Evolutionary conservation across 495 filamentous ascomycete species (phyloP).

Genomic region (Aspergillus ostianus): DNA sequence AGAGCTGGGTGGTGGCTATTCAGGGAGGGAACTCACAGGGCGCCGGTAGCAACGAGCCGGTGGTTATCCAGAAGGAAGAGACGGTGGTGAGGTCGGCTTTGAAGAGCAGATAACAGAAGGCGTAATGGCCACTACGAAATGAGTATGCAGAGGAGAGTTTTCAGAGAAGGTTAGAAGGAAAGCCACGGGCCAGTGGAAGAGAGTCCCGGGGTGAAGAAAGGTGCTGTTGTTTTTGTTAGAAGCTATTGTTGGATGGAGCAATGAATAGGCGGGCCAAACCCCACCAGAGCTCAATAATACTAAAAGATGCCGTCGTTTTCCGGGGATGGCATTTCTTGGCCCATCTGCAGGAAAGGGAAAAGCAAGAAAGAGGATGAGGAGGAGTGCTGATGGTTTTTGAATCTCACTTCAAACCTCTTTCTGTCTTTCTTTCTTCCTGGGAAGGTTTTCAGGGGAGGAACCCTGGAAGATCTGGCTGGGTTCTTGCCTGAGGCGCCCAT

Average conservation of each 20-base stretch:
- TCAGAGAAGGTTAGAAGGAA: not conserved
- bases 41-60: not conserved
- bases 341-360: not conserved
- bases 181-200: not conserved
- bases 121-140: not conserved
- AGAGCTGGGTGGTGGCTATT: not conserved
- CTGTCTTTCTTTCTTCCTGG: too few species aligned
- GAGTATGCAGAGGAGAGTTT: not conserved
- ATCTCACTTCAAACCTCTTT: too few species aligned
- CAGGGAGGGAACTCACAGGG: not conserved
- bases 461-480: not conserved
- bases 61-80: not conserved
- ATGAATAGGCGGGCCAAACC: slow-evolving; percentile 7
- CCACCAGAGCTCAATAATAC: not conserved
- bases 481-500: slow-evolving; percentile 10
- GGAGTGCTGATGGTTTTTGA: not conserved
- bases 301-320: slow-evolving; percentile 2
- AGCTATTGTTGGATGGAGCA: slow-evolving; percentile 4
- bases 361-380: not conserved
- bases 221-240: slow-evolving; percentile 1
- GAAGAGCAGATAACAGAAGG: not conserved
- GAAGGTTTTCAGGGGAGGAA: not conserved
- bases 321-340: not conserved
- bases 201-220: not conserved
- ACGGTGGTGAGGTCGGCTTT: not conserved